Evolutionary conservation across 257 asterid genomes (phyloP).

Genomic region (Fraxinus pennsylvanica): DNA sequence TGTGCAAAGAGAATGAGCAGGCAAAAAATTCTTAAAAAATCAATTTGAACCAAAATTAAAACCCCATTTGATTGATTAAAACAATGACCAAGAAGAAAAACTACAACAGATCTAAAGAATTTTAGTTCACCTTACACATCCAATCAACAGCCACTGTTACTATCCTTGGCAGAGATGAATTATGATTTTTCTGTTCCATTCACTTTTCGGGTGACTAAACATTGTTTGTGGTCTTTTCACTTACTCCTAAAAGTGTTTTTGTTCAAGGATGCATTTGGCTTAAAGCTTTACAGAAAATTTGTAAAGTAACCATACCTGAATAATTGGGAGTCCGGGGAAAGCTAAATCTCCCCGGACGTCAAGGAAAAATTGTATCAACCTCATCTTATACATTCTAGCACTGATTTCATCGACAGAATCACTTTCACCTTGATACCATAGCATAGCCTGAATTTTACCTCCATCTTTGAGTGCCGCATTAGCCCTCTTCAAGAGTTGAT

Average conservation of each 20-base stretch:
- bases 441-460: slow-evolving; percentile 24
- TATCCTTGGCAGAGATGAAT: no score
- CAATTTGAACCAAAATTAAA: no score
- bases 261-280: no score
- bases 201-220: no score
- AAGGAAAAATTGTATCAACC: slow-evolving; percentile 24
- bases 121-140: no score
- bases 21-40: neutral
- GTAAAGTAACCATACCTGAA: slow-evolving; percentile 23
- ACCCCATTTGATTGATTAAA: no score
- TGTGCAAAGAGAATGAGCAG: neutral
- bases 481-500: slow-evolving; percentile 32
- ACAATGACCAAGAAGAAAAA: no score
- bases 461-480: slow-evolving; percentile 16
- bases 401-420: slow-evolving; percentile 7
- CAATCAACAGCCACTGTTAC: no score
- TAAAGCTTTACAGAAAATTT: neutral
- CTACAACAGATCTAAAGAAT: no score
- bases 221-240: no score
- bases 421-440: slow-evolving; percentile 49
- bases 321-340: slow-evolving; percentile 20
- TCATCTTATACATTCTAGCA: slow-evolving; percentile 22
- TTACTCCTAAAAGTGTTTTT: no score
- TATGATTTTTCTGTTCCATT: no score
- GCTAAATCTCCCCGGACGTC: slow-evolving; percentile 30